Conservation (phyloP, 2,329 filamentous ascomycete species). For the Trichothecium sympodiale region DNA sequence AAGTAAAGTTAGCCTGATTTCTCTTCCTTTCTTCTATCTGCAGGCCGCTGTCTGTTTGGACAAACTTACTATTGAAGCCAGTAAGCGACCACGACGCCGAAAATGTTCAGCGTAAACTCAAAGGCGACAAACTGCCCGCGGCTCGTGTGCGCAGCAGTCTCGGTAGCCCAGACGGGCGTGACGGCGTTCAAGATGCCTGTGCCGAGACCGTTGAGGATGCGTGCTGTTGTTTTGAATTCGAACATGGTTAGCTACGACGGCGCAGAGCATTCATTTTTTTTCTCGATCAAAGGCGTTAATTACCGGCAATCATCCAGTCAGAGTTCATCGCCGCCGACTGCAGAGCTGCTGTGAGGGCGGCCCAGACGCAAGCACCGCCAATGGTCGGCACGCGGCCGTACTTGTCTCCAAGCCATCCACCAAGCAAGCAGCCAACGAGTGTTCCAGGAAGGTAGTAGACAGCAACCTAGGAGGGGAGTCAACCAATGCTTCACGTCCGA, state of each 20-base stretch:
- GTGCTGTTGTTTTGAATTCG: constrained; percentile 7
- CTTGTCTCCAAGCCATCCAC: constrained; percentile 53
- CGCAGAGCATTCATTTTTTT: no score
- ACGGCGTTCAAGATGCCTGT: constrained; percentile 62
- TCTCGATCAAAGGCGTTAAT: no score
- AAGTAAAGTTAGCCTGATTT: background rate
- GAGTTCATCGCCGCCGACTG: constrained; percentile 56
- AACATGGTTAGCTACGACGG: background rate
- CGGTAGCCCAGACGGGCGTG: constrained; percentile 60
- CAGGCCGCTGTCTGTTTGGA: background rate
- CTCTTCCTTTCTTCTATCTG: background rate
- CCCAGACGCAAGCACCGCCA: constrained; percentile 45
- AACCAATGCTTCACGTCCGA: constrained; percentile 8
- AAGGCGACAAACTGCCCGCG: constrained; percentile 60
- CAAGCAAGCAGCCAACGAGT: constrained; percentile 49
- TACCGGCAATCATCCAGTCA: constrained; percentile 59
- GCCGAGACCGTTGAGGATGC: constrained; percentile 45
- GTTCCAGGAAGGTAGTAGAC: constrained; percentile 41
- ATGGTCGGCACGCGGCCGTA: constrained; percentile 54
- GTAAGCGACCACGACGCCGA: constrained; percentile 51
- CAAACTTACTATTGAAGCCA: constrained; percentile 39
- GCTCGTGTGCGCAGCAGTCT: constrained; percentile 56
- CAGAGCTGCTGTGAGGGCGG: constrained; percentile 47
- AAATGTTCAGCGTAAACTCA: constrained; percentile 64
- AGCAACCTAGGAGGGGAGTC: constrained; percentile 5